Base-by-base conservation (phyloP, 2,329 filamentous ascomycete species). In the Hyphodiscus sp. region DNA sequence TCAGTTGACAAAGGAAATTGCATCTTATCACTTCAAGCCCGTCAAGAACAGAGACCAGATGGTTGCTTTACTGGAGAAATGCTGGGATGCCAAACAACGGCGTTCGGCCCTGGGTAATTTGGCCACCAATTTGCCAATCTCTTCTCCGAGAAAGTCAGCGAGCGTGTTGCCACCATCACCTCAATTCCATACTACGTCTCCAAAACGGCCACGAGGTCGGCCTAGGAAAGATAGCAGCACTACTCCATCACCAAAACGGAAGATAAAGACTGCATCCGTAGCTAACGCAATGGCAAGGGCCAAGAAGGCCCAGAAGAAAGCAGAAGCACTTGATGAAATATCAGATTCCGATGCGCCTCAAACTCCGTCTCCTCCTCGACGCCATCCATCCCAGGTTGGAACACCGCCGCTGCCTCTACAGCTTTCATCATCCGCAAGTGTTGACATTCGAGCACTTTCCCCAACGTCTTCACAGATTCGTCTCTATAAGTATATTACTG, bases 21-120 rank as follows among this genome's bases (percentile, higher is more conserved):
- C 77, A 5, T 73, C 75, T 0, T 90, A 83, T 63, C 86, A 85
- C 0, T 91, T 91, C 69, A 91, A 91, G 65, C 73, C 83, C 1
- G 73, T 91, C 29, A 88, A 84, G 65, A 81, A 74, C 52, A 77
- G 87, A 18, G 75, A 78, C 47, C 81, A 81, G 9, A 89, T 89
- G 84, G 83, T 91, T 56, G 74, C 80, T 1, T 69, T 90, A 11
- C 71, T 91, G 13, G 74, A 87, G 49, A 79, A 83, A 63, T 91
- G 88, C 67, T 91, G 87, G 86, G 70, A 79, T 59, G 82, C 81
- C 53, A 82, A 82, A 65, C 70, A 76, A 38, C 33, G 13, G 38
- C 55, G 61, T 49, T 53, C 58, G 20, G 65, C 65, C 13, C 57
- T 68, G 19, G 59, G 58, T 29, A 38, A 49, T 46, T 33, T 67